Evolutionary conservation across 2,329 filamentous ascomycete genomes (phyloP).

Genomic region (Aspergillus intermedius): DNA sequence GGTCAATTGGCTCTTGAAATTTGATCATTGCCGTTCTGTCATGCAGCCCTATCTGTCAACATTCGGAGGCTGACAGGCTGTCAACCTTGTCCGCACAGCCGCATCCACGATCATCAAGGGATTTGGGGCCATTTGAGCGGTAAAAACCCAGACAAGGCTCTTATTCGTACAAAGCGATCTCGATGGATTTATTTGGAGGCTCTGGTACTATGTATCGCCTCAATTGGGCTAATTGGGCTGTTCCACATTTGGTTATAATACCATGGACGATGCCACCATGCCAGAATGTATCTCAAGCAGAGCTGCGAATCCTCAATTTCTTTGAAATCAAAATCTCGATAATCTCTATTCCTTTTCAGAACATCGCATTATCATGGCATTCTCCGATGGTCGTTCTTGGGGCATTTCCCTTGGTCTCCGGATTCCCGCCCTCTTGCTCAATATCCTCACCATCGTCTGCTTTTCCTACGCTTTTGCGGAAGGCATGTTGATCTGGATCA

Average conservation of each 20-base stretch:
- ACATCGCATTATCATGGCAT: background rate
- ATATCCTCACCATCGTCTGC: background rate
- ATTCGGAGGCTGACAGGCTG: background rate
- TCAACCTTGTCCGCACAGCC: background rate
- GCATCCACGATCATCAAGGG: background rate
- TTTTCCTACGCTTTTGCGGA: background rate
- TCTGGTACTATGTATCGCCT: too few species aligned
- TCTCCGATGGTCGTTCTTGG: background rate
- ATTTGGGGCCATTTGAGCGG: background rate
- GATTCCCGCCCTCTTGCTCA: background rate
- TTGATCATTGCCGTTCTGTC: too few species aligned
- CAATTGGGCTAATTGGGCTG: too few species aligned
- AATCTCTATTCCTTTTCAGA: too few species aligned
- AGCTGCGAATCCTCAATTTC: too few species aligned
- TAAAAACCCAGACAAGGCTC: background rate
- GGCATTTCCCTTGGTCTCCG: background rate
- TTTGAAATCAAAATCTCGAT: too few species aligned
- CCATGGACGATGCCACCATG: too few species aligned
- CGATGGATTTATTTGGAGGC: too few species aligned
- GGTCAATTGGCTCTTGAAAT: too few species aligned
- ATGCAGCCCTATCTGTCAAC: too few species aligned
- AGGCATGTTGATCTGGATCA: background rate
- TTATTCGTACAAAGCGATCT: background rate
- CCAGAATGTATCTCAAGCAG: too few species aligned
- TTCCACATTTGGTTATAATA: too few species aligned